Percentiles rank a stretch among this genome's conserved stretches.
Evolutionary conservation across 2,329 filamentous ascomycete genomes (phyloP).

Genomic region (Penicillium brevicompactum): DNA sequence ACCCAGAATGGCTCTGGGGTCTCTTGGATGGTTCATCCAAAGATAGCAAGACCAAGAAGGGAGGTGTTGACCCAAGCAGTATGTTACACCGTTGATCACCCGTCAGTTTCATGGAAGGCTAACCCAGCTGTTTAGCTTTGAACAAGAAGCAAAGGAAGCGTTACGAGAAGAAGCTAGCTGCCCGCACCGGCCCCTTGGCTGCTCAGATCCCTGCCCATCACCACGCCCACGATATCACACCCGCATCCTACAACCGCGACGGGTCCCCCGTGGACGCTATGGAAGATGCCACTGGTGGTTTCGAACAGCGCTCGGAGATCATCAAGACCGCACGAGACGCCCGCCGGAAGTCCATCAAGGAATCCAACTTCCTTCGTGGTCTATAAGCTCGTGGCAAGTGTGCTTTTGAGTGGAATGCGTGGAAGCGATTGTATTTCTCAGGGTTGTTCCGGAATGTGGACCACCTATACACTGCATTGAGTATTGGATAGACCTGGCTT

Average conservation of each 20-base stretch:
- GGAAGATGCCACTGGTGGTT: conserved; percentile 37
- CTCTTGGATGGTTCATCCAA: conserved; percentile 43
- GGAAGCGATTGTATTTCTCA: conserved; percentile 14
- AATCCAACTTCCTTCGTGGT: conserved; percentile 52
- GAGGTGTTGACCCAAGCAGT: conserved; percentile 45
- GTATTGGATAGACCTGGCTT: conserved; percentile 13
- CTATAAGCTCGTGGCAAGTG: conserved; percentile 34
- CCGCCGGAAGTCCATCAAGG: conserved; percentile 49
- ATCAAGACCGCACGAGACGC: conserved; percentile 48
- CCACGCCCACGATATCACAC: conserved; percentile 48
- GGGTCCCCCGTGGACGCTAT: conserved; percentile 26
- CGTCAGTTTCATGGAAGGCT: conserved; percentile 10
- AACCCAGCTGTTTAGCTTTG: conserved; percentile 36
- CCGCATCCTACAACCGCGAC: conserved; percentile 37
- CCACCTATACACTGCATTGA: conserved; percentile 10
- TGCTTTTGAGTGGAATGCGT: conserved; percentile 4
- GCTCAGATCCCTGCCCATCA: conserved; percentile 48
- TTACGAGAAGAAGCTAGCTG: conserved; percentile 51
- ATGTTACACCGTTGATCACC: conserved; percentile 23
- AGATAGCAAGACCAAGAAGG: conserved; percentile 32
- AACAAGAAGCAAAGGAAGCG: conserved; percentile 52
- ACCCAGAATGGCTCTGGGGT: conserved; percentile 52
- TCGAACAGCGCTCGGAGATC: conserved; percentile 43
- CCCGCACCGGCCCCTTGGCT: conserved; percentile 40
- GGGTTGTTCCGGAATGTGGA: conserved; percentile 9